Evolutionary conservation across 225 moss, liverwort and hornwort species (phyloP).

Genomic region (Neckera pumila): DNA sequence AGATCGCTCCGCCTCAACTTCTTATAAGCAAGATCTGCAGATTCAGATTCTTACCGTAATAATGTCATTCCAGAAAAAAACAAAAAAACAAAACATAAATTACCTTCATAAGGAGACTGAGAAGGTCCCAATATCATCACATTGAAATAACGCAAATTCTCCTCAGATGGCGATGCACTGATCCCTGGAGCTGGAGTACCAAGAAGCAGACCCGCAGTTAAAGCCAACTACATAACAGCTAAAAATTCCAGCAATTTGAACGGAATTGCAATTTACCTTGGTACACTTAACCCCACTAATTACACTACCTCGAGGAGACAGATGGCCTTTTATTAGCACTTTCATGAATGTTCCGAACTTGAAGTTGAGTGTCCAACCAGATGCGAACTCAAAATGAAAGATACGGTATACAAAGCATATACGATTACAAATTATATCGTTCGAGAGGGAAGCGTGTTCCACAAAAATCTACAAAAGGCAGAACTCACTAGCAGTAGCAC

Average conservation of each 20-base stretch:
- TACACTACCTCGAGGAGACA: neutral
- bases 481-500: neutral
- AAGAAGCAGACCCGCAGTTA: neutral
- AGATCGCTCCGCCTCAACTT: neutral
- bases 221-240: neutral
- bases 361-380: neutral
- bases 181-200: conserved; percentile 73
- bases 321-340: too few relatives aligned
- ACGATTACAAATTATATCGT: neutral
- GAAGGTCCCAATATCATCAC: conserved; percentile 97
- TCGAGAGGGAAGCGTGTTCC: neutral
- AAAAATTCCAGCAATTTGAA: neutral
- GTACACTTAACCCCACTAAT: neutral
- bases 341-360: neutral
- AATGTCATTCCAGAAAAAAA: too few relatives aligned
- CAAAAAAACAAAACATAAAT: neutral
- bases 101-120: conserved; percentile 66
- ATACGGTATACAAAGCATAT: neutral
- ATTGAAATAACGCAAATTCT: conserved; percentile 96
- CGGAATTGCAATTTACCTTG: neutral
- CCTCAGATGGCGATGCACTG: conserved; percentile 93
- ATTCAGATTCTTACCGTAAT: too few relatives aligned
- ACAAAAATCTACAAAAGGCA: neutral
- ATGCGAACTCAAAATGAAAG: neutral
- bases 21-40: neutral